phyloP scores from a whole-genome alignment of 129 eudicot species.

The Chrysanthemum seticuspe region DNA sequence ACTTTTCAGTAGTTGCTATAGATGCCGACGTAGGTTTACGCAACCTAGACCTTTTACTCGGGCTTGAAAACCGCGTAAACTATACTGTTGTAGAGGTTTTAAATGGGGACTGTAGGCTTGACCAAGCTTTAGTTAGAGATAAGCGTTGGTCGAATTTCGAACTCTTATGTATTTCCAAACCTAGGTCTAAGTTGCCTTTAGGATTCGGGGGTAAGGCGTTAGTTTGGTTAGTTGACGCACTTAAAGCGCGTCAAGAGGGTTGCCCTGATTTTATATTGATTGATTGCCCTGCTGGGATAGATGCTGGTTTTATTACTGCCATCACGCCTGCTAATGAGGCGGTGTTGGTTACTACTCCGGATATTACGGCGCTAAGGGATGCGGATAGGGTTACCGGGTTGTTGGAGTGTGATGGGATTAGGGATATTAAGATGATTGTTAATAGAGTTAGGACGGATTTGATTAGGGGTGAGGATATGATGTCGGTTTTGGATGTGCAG shows the following conservation, averaged over 20 bases:
- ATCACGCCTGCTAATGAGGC: slow-evolving; percentile 97
- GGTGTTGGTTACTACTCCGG: slow-evolving; percentile 94
- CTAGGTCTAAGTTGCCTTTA: slow-evolving; percentile 84
- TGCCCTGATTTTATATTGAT: slow-evolving; percentile 74
- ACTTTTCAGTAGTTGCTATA: slow-evolving; percentile 87
- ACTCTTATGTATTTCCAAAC: slow-evolving; percentile 81
- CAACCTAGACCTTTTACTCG: slow-evolving; percentile 88
- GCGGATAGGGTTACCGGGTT: slow-evolving; percentile 97
- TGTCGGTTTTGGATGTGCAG: slow-evolving; percentile 97
- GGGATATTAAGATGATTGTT: slow-evolving; percentile 98
- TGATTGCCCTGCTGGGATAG: slow-evolving; percentile 95
- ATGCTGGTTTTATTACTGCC: slow-evolving; percentile 91
- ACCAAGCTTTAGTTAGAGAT: slow-evolving; percentile 89
- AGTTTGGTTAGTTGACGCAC: slow-evolving; percentile 92
- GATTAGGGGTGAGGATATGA: slow-evolving; percentile 98
- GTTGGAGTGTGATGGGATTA: slow-evolving; percentile 94
- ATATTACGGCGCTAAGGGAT: slow-evolving; percentile 79
- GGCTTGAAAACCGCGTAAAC: slow-evolving; percentile 93
- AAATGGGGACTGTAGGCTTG: slow-evolving; percentile 96
- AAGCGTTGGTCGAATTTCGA: slow-evolving; percentile 90
- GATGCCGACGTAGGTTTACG: slow-evolving; percentile 98
- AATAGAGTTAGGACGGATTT: slow-evolving; percentile 89
- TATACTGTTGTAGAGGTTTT: slow-evolving; percentile 91
- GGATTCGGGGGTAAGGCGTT: slow-evolving; percentile 94
- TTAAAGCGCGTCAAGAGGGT: slow-evolving; percentile 75